phyloP scores from a whole-genome alignment of 192 early-diverging fungal genomes.

The Dissophora globulifera region DNA sequence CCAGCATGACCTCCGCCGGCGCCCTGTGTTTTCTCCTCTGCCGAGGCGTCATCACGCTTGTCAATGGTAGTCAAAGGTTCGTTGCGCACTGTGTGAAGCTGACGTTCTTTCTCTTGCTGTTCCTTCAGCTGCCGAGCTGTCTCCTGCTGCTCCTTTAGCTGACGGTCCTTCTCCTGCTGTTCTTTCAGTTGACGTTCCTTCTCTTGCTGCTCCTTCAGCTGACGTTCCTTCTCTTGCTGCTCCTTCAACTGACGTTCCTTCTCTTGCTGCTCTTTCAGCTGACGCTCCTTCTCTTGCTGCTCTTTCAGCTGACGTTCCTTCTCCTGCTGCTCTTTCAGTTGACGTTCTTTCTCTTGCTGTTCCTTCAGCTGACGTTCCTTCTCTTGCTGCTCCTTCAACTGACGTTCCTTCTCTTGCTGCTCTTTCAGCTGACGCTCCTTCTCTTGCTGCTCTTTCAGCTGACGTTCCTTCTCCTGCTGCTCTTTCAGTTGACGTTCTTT shows the following conservation, averaged over 20 bases:
- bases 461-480: conserved; percentile 21
- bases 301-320: neutral
- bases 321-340: conserved; percentile 2
- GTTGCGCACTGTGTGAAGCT: too few species aligned
- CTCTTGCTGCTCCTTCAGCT: too few species aligned
- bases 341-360: conserved; percentile 17
- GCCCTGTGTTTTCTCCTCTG: neutral
- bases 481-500: conserved; percentile 25
- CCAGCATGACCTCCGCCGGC: neutral
- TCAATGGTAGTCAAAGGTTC: too few species aligned
- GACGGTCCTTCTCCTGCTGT: too few species aligned
- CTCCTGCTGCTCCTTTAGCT: too few species aligned
- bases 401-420: conserved; percentile 22
- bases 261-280: conserved; percentile 8
- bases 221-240: too few species aligned
- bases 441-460: conserved; percentile 18
- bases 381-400: conserved; percentile 19
- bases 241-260: conserved; percentile 8
- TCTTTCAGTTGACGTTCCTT: too few species aligned
- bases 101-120: too few species aligned
- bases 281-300: conserved; percentile 22
- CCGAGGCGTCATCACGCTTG: too few species aligned
- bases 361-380: conserved; percentile 9
- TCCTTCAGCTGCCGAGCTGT: too few species aligned
- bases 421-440: conserved; percentile 13